Evolutionary conservation across 495 filamentous ascomycete species (phyloP).

Genomic region (Extremus antarcticus): DNA sequence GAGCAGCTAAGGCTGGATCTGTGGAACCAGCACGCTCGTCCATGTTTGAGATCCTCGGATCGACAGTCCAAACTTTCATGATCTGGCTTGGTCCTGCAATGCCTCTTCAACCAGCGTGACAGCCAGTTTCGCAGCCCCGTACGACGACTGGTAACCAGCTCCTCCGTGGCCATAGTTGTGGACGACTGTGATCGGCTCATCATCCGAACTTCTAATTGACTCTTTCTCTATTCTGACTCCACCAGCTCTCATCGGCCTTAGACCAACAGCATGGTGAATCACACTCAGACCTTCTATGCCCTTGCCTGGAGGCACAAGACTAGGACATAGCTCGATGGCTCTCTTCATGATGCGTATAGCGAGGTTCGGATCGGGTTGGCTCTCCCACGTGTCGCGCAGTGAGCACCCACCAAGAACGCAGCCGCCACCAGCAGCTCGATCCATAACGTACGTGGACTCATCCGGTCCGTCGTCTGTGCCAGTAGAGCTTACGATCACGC

Average conservation of each 20-base stretch:
- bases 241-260: constrained; percentile 65
- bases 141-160: constrained; percentile 78
- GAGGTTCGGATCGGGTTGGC: constrained; percentile 66
- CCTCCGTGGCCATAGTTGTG: constrained; percentile 97
- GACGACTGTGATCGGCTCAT: constrained; percentile 51
- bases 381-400: constrained; percentile 72
- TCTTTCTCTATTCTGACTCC: constrained; percentile 81
- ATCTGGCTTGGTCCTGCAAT: constrained; percentile 21
- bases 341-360: constrained; percentile 85
- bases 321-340: constrained; percentile 58
- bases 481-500: constrained; percentile 57
- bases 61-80: not conserved
- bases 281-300: constrained; percentile 72
- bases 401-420: constrained; percentile 85
- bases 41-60: no score
- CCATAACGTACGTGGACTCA: constrained; percentile 80
- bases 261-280: constrained; percentile 76
- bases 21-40: no score
- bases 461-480: constrained; percentile 73
- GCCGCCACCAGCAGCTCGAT: constrained; percentile 65
- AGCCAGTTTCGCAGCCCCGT: constrained; percentile 65
- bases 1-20: no score
- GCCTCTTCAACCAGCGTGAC: constrained; percentile 60
- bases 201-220: constrained; percentile 49
- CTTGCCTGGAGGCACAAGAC: constrained; percentile 57